phyloP scores from a whole-genome alignment of 495 filamentous ascomycete species.

The Letharia lupina region DNA sequence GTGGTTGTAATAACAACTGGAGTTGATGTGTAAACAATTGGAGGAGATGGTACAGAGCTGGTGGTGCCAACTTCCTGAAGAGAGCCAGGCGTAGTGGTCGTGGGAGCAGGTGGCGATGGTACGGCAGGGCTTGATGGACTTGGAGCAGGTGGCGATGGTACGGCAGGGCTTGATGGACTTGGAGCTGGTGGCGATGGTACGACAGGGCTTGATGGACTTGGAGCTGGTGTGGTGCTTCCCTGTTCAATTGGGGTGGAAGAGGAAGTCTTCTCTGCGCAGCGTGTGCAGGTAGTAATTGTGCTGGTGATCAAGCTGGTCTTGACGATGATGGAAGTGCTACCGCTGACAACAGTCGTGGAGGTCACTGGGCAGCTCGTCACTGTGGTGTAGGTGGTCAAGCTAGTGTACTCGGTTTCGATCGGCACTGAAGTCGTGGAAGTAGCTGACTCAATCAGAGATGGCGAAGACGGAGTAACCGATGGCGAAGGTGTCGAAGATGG shows the following conservation, averaged over 20 bases:
- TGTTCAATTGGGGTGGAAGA: background rate
- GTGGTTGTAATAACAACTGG: conserved; percentile 1
- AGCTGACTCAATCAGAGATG: background rate
- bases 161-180: background rate
- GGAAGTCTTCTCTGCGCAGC: background rate
- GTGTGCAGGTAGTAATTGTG: conserved; percentile 3
- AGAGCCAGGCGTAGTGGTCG: background rate
- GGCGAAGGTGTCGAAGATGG: conserved; percentile 3
- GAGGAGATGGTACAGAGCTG: conserved; percentile 1
- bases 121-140: background rate
- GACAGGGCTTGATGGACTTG: background rate
- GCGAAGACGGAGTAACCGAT: background rate
- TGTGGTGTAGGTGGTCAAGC: conserved; percentile 34
- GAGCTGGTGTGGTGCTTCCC: background rate
- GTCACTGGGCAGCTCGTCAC: conserved; percentile 12
- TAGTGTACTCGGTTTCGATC: background rate
- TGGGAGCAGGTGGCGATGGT: background rate
- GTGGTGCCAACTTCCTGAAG: background rate
- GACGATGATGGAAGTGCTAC: conserved; percentile 3
- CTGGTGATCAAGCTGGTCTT: conserved; percentile 1
- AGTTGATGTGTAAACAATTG: conserved; percentile 1
- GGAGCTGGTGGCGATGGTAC: background rate
- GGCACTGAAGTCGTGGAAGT: background rate
- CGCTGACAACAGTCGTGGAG: background rate
- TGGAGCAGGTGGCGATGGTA: background rate